A percentile compares a stretch with the other conserved stretches of the same genome.
Conservation (phyloP, 176 grass and related monocot genomes). For the Hordeum marinum region DNA sequence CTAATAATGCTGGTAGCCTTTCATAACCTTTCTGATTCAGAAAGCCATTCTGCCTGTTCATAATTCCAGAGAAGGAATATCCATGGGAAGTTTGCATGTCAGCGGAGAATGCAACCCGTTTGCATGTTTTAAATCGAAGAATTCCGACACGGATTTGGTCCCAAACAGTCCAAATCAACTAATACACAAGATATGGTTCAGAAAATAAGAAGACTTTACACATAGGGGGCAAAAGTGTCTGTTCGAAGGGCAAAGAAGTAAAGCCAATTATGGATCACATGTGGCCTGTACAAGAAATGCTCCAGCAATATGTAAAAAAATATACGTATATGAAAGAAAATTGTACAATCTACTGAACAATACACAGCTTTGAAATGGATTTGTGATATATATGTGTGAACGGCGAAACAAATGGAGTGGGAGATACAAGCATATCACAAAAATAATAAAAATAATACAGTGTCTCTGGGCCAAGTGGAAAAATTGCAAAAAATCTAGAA, state of each 20-base stretch:
- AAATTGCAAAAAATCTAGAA: conserved; percentile 23
- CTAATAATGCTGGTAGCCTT: background rate
- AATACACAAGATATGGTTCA: background rate
- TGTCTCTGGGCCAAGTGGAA: conserved; percentile 15
- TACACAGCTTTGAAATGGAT: background rate
- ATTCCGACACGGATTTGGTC: background rate
- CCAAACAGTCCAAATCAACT: background rate
- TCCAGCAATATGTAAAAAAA: background rate
- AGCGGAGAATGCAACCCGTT: background rate
- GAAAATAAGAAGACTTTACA: background rate
- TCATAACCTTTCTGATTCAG: background rate
- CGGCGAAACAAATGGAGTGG: conserved; percentile 16
- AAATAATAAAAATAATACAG: conserved; percentile 39
- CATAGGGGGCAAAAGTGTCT: background rate
- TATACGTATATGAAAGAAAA: background rate
- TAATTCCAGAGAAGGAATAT: background rate
- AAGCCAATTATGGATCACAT: background rate
- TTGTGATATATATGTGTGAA: conserved; percentile 37
- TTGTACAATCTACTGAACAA: background rate
- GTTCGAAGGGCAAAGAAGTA: background rate
- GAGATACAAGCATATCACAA: conserved; percentile 46
- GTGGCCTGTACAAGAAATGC: background rate
- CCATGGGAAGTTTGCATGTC: conserved; percentile 1
- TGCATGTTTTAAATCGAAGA: background rate
- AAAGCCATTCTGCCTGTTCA: background rate